phyloP scores from a whole-genome alignment of 495 filamentous ascomycete species.

The Aspergillus panamensis region DNA sequence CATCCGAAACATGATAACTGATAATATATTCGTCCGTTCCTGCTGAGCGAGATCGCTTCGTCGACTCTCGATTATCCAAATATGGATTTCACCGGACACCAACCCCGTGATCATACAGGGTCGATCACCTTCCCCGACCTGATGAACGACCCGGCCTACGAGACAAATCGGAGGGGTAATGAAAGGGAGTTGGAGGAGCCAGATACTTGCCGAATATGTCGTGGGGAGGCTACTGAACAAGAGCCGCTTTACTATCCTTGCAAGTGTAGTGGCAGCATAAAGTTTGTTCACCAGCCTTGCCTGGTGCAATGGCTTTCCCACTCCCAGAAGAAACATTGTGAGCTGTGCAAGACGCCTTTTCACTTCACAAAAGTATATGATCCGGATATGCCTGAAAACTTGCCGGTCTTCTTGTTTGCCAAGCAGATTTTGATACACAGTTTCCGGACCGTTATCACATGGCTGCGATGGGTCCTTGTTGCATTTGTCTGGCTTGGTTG shows the following conservation, averaged over 20 bases:
- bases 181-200: constrained; percentile 45
- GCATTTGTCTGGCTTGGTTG: constrained; percentile 81
- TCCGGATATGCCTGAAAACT: constrained; percentile 78
- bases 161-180: constrained; percentile 36
- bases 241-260: constrained; percentile 96
- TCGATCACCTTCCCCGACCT: constrained; percentile 48
- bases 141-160: constrained; percentile 64
- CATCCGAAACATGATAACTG: constrained; percentile 25
- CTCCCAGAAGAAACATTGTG: constrained; percentile 98
- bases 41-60: constrained; percentile 23
- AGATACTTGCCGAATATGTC: constrained; percentile 93
- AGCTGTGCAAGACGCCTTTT: constrained; percentile 97
- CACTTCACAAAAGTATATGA: constrained; percentile 97
- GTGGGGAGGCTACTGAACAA: constrained; percentile 76
- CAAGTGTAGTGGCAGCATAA: constrained; percentile 98
- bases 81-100: constrained; percentile 29
- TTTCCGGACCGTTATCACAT: constrained; percentile 65
- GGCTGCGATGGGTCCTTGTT: constrained; percentile 74
- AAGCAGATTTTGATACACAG: constrained; percentile 70
- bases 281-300: constrained; percentile 95
- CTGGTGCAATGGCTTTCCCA: constrained; percentile 98
- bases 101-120: constrained; percentile 18
- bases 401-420: constrained; percentile 77
- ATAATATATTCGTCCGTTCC: constrained; percentile 11
- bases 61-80: constrained; percentile 17